phyloP scores from a whole-genome alignment of 176 grass and related monocot species.

The Hsuehochloa calcarea region DNA sequence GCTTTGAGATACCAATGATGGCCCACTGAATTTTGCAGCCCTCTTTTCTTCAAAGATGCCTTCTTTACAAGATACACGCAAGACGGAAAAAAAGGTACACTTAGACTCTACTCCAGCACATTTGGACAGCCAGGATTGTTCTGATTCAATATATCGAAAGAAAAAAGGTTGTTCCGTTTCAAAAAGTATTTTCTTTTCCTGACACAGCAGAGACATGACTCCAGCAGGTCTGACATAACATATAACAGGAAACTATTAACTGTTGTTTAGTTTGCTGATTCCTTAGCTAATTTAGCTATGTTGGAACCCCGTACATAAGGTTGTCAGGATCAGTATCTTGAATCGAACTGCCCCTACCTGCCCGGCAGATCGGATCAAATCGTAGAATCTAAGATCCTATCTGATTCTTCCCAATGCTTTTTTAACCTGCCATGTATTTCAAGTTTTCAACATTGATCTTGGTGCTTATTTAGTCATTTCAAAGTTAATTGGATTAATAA shows the following conservation, averaged over 20 bases:
- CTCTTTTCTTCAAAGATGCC: constrained; percentile 82
- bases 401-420: background rate
- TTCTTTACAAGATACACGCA: constrained; percentile 84
- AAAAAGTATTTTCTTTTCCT: background rate
- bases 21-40: constrained; percentile 51
- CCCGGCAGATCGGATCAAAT: background rate
- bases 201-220: background rate
- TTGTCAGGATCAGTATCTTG: background rate
- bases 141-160: background rate
- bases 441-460: background rate
- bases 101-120: background rate
- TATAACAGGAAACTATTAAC: background rate
- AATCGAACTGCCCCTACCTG: background rate
- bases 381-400: background rate
- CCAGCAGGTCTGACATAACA: background rate
- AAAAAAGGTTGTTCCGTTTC: constrained; percentile 3
- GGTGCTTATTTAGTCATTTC: background rate
- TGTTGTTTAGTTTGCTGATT: background rate
- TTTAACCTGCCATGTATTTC: background rate
- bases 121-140: background rate
- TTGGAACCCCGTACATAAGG: constrained; percentile 3
- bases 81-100: constrained; percentile 77
- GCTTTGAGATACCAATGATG: constrained; percentile 32
- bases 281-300: background rate
- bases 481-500: background rate